Evolutionary conservation across 2,329 filamentous ascomycete species (phyloP), one percentile per base, ranked within the genome.

Genomic region (Fusarium sacchari): DNA sequence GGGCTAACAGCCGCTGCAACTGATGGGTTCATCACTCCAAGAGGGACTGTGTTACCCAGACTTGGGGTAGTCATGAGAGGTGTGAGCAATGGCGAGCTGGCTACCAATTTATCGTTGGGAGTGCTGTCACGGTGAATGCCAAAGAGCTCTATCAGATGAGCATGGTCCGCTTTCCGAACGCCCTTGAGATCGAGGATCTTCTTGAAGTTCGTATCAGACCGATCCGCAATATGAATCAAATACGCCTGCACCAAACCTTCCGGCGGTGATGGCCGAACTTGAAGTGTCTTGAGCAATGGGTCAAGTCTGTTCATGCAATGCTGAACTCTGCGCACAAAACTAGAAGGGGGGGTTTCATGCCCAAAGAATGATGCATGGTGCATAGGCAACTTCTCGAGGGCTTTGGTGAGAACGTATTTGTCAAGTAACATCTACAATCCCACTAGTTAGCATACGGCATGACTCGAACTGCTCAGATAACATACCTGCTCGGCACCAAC

Each of bases 111-210:
- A 36, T 92, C 91, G 74, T 94, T 91, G 43, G 49, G 89, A 86
- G 91, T 87, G 75, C 94, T 90, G 81, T 97, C 95, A 50, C 95
- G 91, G 79, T 97, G 94, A 59, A 92, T 87, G 47, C 83, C 83
- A 84, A 98, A 98, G 8, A 98, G 88, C 81, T 99, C 96, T 39
- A 97, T 84, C 5, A 98, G 90, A 71, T 94, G 90, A 6, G 88
- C 84, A 79, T 98, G 94, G 69, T 99, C 96, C 69, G 89, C 86
- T 79, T 95, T 96, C 71, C 92, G 90, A 67, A 99, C 92, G 52
- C 96, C 96, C 82, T 99, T 99, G 72, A 99, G 88, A 57, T 99
- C 96, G 50, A 99, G 90, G 67, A 99, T 93, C 84, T 98, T 98
- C 80, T 92, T 92, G 88, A 99, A 99, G 83, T 99, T 99, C 78